Evolutionary conservation across 2,329 filamentous ascomycete species (phyloP), one percentile per base, ranked within the genome.

Genomic region (Cladosporium halotolerans): DNA sequence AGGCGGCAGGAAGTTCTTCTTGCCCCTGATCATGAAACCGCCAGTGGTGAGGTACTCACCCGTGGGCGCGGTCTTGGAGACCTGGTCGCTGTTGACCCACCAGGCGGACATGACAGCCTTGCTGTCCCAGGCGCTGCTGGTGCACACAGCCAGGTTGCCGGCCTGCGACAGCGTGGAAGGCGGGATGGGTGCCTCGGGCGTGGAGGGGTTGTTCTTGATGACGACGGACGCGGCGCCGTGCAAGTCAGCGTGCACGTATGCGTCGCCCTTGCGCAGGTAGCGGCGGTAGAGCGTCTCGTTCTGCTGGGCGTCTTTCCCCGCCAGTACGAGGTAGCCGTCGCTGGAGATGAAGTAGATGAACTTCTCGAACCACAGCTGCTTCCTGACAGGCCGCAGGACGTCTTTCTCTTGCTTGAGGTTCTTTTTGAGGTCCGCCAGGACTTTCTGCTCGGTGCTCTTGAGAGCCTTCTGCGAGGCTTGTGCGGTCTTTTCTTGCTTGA

Each of bases 101-200:
- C 89, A 99, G 8, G 92, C 91, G 14, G 88, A 86, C 88, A 97
- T 95, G 13, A 89, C 83, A 8, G 92, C 92, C 70, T 99, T 99
- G 1, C 88, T 92, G 56, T 97, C 93, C 93, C 93, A 99, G 0
- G 92, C 93, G 53, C 78, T 85, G 1, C 90, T 96, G 8, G 88
- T 87, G 57, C 88, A 89, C 4, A 99, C 87, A 0, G 86, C 84
- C 31, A 96, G 73, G 42, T 85, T 85, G 0, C 93, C 93, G 3
- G 93, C 93, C 72, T 99, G 93, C 0, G 89, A 86, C 2, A 99
- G 73, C 0, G 93, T 97, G 1, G 89, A 88, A 0, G 93, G 93
- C 3, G 93, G 89, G 23, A 99, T 92, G 0, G 91, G 90, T 1
- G 88, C 88, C 68, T 95, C 86, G 0, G 87, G 82, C 0, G 82